Percentiles rank a stretch among this genome's conserved stretches.
phyloP scores from a whole-genome alignment of 208 protist species.

The Trypanosoma congolense region DNA sequence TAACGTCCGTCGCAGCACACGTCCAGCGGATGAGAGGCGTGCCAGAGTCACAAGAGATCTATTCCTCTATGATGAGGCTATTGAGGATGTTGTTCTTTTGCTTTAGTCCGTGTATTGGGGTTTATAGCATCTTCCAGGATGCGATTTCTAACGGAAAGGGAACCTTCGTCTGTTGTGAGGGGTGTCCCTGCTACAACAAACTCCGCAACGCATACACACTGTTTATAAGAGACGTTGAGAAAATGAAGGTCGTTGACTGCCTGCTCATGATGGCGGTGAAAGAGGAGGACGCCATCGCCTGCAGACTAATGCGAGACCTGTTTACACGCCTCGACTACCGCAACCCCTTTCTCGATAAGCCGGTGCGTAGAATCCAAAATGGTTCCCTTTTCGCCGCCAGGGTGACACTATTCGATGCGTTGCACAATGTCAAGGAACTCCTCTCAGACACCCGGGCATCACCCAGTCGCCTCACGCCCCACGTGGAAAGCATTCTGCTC shows the following conservation, averaged over 20 bases:
- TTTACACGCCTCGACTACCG: conserved; percentile 51
- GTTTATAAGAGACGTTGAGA: conserved; percentile 70
- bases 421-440: conserved; percentile 30
- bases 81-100: conserved; percentile 67
- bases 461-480: conserved; percentile 9
- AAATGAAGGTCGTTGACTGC: conserved; percentile 75
- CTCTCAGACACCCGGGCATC: conserved; percentile 23
- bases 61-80: conserved; percentile 41
- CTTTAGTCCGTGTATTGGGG: conserved; percentile 26
- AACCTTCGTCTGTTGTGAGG: conserved; percentile 69
- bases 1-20: conserved; percentile 27
- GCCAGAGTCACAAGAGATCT: conserved; percentile 34
- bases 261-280: conserved; percentile 68
- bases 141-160: conserved; percentile 32
- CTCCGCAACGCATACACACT: conserved; percentile 49
- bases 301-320: conserved; percentile 43
- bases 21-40: conserved; percentile 36
- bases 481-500: conserved; percentile 41
- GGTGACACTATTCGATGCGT: conserved; percentile 53
- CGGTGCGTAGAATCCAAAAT: conserved; percentile 58
- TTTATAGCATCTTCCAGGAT: conserved; percentile 29
- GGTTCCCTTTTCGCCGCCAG: conserved; percentile 60
- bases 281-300: conserved; percentile 37
- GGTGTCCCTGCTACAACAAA: conserved; percentile 56
- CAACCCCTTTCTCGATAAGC: conserved; percentile 46